Evolutionary conservation across 306 rosid species (phyloP).

Genomic region (Sicyos baderoa): DNA sequence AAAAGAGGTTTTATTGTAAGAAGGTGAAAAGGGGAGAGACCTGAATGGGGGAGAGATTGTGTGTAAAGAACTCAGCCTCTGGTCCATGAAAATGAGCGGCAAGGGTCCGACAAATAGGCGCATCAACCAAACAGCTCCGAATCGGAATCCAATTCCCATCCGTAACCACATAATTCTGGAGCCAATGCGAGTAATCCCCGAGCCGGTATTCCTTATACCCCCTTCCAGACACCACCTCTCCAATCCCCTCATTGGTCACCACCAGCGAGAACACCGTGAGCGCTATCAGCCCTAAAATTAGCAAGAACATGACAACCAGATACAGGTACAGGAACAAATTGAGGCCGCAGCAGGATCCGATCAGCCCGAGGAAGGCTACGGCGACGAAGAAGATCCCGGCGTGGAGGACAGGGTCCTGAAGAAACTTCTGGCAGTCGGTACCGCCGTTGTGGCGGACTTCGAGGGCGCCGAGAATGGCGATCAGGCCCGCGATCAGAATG

Average conservation of each 20-base stretch:
- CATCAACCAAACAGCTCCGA: slow-evolving; percentile 51
- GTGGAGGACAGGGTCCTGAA: slow-evolving; percentile 44
- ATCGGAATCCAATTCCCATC: slow-evolving; percentile 49
- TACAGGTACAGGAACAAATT: slow-evolving; percentile 47
- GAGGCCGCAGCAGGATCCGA: slow-evolving; percentile 44
- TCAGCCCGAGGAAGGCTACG: slow-evolving; percentile 49
- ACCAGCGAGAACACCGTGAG: slow-evolving; percentile 51
- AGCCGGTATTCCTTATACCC: slow-evolving; percentile 46
- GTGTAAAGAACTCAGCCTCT: slow-evolving; percentile 31
- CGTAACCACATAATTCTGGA: slow-evolving; percentile 53
- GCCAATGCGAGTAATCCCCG: slow-evolving; percentile 62
- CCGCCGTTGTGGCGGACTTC: slow-evolving; percentile 39
- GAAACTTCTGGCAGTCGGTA: slow-evolving; percentile 47
- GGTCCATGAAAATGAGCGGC: slow-evolving; percentile 27
- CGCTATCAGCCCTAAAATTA: slow-evolving; percentile 41
- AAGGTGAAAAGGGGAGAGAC: too few species aligned
- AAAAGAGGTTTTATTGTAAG: too few species aligned
- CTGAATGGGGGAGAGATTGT: slow-evolving; percentile 54
- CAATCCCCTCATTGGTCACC: slow-evolving; percentile 52
- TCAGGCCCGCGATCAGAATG: slow-evolving; percentile 39
- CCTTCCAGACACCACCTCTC: slow-evolving; percentile 39
- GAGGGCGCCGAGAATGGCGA: slow-evolving; percentile 32
- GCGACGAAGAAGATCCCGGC: slow-evolving; percentile 40
- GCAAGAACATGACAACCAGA: slow-evolving; percentile 36
- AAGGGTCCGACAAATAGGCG: slow-evolving; percentile 43